Evolutionary conservation across 805 yeast species (phyloP).

Genomic region (Spathaspora boniae): DNA sequence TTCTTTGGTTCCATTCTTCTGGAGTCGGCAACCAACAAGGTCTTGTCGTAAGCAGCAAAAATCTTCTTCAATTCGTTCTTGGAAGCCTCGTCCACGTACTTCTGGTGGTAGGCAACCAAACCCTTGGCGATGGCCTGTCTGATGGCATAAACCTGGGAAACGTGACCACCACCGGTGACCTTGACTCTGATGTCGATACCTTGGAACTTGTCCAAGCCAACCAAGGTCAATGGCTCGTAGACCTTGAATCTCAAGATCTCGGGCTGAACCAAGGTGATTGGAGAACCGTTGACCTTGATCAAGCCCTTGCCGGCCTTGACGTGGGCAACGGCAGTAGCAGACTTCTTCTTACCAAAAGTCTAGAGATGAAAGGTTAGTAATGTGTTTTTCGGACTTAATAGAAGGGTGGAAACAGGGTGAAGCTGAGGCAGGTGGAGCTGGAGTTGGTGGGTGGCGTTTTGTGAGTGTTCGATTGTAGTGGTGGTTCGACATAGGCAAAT

Average conservation of each 20-base stretch:
- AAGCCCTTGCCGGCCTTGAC: constrained; percentile 99
- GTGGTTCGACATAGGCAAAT: no score
- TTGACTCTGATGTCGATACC: constrained; percentile 98
- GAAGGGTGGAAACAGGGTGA: no score
- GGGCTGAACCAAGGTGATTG: constrained; percentile 98
- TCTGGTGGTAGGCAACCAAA: constrained; percentile 98
- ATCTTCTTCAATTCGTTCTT: constrained; percentile 99
- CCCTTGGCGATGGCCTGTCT: constrained; percentile 99
- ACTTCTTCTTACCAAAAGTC: constrained; percentile 99
- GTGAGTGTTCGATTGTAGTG: no score
- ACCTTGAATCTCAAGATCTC: constrained; percentile 99
- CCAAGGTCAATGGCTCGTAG: constrained; percentile 98
- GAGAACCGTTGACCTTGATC: constrained; percentile 98
- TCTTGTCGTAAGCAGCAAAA: constrained; percentile 97
- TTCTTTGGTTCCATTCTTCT: constrained; percentile 99
- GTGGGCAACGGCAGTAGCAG: constrained; percentile 99
- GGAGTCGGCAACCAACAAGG: constrained; percentile 98
- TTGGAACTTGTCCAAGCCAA: constrained; percentile 98
- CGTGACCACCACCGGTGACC: constrained; percentile 99
- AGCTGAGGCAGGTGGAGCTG: no score
- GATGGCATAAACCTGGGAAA: constrained; percentile 98
- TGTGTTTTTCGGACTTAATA: no score
- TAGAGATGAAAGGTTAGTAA: constrained; percentile 38
- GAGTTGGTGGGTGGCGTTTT: no score
- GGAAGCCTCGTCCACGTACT: constrained; percentile 98